Conservation (phyloP, 2,329 filamentous ascomycete species). For the Magnaporthales sp. region DNA sequence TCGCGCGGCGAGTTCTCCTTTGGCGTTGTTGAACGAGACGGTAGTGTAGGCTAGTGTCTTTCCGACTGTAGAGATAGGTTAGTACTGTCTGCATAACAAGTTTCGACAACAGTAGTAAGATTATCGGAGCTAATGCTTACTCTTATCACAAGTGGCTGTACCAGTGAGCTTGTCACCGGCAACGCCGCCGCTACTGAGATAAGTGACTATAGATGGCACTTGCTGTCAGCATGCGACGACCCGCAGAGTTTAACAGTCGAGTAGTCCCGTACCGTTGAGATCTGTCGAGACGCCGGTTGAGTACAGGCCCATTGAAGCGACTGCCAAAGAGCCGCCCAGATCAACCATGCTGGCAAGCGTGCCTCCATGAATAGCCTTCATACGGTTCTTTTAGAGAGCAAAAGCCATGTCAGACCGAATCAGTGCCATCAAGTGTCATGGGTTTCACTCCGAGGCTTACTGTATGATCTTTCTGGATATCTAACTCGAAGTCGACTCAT, state of each 20-base stretch:
- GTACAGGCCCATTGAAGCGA: constrained; percentile 55
- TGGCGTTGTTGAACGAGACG: constrained; percentile 47
- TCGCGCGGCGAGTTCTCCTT: constrained; percentile 50
- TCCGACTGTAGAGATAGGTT: constrained; percentile 36
- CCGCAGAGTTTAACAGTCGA: not conserved
- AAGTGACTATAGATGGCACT: constrained; percentile 40
- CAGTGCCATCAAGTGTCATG: not conserved
- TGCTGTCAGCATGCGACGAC: not conserved
- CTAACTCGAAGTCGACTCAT: constrained; percentile 65
- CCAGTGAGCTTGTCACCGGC: constrained; percentile 47
- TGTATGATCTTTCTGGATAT: constrained; percentile 67
- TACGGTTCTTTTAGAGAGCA: constrained; percentile 51
- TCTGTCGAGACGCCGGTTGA: constrained; percentile 58
- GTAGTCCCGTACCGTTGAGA: constrained; percentile 43
- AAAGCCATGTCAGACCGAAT: not conserved
- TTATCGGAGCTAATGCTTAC: constrained; percentile 27
- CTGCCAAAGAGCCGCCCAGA: constrained; percentile 55
- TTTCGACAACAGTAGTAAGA: not conserved
- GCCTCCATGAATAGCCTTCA: constrained; percentile 69
- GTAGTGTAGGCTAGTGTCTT: constrained; percentile 54
- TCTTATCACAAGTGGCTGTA: constrained; percentile 53
- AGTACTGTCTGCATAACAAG: constrained; percentile 1
- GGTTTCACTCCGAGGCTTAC: constrained; percentile 32
- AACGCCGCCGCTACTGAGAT: constrained; percentile 48
- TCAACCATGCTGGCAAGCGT: constrained; percentile 71